Evolutionary conservation across 495 filamentous ascomycete genomes (phyloP), one percentile per base, ranked within the genome.

Genomic region (Penicillium verhagenii): DNA sequence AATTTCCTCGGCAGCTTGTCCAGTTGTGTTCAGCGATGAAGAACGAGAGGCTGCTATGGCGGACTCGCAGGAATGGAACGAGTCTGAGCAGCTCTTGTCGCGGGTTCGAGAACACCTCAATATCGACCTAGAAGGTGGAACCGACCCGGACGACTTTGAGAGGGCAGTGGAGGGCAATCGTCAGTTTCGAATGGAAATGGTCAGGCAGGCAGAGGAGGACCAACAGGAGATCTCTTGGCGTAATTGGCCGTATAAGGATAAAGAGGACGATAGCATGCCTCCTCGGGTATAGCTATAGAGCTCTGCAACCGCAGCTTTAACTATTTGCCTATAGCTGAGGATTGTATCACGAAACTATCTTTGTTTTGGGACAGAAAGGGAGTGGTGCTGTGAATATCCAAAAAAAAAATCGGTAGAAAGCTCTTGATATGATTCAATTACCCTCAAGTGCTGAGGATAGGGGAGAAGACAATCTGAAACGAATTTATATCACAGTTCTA

Each of bases 41-140:
- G 65, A 72, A 54, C 58, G 58, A 60, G 59, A 64, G 50, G 24
- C 46, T 28, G 65, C 67, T 10, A 61, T 68, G 18, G 60, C 23
- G 28, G 71, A 72, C 56, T 66, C 69, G n/a, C 48, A 59, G 23
- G 65, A 66, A 58, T 72, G 67, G 71, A 72, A 67, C 26, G 67
- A 73, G 55, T 73, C 67, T 57, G 67, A 68, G 59, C 40, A 61
- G 29, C 54, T 72, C 11, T 16, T 72, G 23, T 65, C 59, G 7
- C 33, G 35, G 20, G 46, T 72, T 42, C 61, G 65, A 61, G 54
- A 64, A 33, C 42, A 70, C 40, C 51, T 70, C 7, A 43, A 53
- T 52, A 67, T 69, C 11, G 67, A 72, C 37, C 50, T 56, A 5
- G 67, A 70, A 59, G 65, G 67, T 1, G 65, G 69, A 21, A 70